These are phyloP conservation scores for Phytophthora constricta DNA, from an alignment of 352 stramenopile species.

Conservation along the genomic window DNA sequence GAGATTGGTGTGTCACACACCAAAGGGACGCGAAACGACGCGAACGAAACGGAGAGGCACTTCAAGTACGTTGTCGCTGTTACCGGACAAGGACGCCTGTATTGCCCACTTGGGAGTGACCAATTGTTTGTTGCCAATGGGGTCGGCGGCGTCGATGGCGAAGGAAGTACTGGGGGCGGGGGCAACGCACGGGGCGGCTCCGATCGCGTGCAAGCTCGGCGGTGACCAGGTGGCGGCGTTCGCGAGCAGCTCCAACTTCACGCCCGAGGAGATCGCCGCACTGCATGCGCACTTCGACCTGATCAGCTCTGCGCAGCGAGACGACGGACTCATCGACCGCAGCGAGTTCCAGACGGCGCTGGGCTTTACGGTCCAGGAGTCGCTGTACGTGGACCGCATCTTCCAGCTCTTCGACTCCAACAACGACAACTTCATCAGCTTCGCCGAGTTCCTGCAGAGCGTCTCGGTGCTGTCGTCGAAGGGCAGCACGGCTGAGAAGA, in stretches of 20 bases:
- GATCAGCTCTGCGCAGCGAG: constrained; percentile 65
- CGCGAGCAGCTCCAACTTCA: constrained; percentile 56
- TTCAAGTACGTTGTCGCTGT: too few relatives aligned
- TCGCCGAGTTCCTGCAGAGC: constrained; percentile 79
- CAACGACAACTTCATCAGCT: constrained; percentile 82
- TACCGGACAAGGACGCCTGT: too few relatives aligned
- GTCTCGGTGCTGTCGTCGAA: constrained; percentile 80
- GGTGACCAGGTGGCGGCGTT: constrained; percentile 57
- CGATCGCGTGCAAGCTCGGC: constrained; percentile 62
- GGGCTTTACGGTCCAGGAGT: constrained; percentile 82
- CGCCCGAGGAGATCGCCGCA: constrained; percentile 62
- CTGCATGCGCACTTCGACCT: constrained; percentile 71
- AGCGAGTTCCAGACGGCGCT: constrained; percentile 83
- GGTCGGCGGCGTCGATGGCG: constrained; percentile 66
- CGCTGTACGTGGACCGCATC: constrained; percentile 83
- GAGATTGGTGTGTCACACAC: constrained; percentile 10
- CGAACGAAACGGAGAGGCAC: constrained; percentile 17
- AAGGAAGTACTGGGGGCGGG: constrained; percentile 47
- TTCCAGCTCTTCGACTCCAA: constrained; percentile 85
- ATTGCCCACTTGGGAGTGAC: too few relatives aligned
- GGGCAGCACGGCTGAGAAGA: constrained; percentile 67
- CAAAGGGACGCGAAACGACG: constrained; percentile 16
- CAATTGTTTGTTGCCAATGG: constrained; percentile 53
- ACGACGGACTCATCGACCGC: constrained; percentile 78
- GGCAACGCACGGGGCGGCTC: not conserved